These are phyloP conservation scores for Xylaria telfairii DNA, from an alignment of 495 filamentous ascomycete species.

Conservation along the genomic window DNA sequence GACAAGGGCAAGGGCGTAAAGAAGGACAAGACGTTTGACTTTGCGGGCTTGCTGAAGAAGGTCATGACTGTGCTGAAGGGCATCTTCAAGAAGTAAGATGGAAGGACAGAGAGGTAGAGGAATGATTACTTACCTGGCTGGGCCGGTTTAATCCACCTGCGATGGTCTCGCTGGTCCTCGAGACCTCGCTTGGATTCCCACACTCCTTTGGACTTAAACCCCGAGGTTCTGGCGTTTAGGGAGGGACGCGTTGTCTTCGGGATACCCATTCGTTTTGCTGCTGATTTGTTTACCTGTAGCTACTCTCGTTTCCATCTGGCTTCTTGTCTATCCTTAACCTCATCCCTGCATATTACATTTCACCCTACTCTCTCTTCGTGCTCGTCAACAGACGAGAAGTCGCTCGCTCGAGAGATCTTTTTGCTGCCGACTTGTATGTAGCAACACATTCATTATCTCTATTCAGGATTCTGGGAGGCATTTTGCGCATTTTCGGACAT, in stretches of 20 bases:
- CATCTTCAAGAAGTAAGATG: conserved; percentile 12
- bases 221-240: not conserved
- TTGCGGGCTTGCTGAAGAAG: conserved; percentile 16
- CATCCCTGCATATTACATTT: not conserved
- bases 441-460: not conserved
- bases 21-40: conserved; percentile 14
- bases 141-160: not conserved
- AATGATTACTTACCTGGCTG: not conserved
- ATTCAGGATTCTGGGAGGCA: not conserved
- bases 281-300: not conserved
- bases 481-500: not conserved
- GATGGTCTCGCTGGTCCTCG: not conserved
- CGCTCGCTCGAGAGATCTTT: not conserved
- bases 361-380: not conserved
- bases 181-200: not conserved
- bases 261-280: conserved; percentile 15
- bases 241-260: not conserved
- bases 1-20: not conserved
- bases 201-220: not conserved
- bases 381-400: not conserved
- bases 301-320: not conserved
- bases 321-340: not conserved
- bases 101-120: not conserved
- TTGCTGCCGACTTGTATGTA: not conserved
- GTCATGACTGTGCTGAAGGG: conserved; percentile 3